Evolutionary conservation across 805 yeast genomes (phyloP).

Genomic region (Starmerella sp.): DNA sequence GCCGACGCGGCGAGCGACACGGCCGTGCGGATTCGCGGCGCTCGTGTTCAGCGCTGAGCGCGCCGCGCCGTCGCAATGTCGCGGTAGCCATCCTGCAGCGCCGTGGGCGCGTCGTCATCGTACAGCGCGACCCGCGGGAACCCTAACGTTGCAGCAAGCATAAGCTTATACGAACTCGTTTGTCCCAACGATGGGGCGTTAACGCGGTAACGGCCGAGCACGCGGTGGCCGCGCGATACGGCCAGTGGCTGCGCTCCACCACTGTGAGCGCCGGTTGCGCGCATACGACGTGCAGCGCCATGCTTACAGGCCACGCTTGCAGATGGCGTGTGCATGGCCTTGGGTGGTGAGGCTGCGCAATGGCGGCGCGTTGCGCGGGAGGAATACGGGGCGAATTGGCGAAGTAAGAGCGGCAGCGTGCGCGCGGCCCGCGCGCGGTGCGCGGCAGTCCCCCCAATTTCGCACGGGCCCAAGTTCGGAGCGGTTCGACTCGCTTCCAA

Average conservation of each 20-base stretch:
- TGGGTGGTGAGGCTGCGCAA: background rate
- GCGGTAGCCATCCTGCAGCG: background rate
- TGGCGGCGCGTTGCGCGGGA: background rate
- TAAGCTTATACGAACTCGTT: background rate
- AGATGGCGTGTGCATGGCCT: background rate
- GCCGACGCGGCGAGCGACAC: too few relatives aligned
- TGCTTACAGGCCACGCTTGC: background rate
- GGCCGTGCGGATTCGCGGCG: too few relatives aligned
- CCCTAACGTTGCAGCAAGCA: conserved; percentile 1
- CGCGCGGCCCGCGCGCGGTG: background rate
- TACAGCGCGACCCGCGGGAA: conserved; percentile 1
- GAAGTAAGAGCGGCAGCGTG: too few relatives aligned
- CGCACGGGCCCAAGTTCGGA: background rate
- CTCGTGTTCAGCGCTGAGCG: too few relatives aligned
- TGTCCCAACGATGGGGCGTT: background rate
- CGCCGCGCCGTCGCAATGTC: background rate
- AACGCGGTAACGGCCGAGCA: background rate
- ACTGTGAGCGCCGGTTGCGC: conserved; percentile 2
- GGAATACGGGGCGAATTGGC: too few relatives aligned
- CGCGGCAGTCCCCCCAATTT: background rate
- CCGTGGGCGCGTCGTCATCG: background rate
- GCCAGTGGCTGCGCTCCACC: background rate
- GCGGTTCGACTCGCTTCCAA: background rate
- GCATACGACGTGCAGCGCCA: conserved; percentile 4
- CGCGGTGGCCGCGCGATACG: background rate